Evolutionary conservation across 2,329 filamentous ascomycete genomes (phyloP), one percentile per base, ranked within the genome.

Genomic region (Phaeophleospora eucalypticola): DNA sequence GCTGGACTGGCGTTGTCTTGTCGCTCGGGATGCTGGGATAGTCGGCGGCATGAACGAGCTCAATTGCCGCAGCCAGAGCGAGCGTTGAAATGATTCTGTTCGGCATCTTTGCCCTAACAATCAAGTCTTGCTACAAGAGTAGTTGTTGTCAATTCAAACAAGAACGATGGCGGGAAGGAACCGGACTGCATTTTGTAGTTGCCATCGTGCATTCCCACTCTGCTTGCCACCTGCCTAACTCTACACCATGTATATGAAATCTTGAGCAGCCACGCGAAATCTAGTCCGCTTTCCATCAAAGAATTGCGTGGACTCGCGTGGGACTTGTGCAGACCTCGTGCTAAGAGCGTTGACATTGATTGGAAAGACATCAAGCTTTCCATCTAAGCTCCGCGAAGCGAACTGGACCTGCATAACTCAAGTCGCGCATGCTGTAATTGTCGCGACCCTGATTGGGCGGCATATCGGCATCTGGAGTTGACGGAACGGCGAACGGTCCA

Each of bases 1-100:
- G 76, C 59, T 80, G 77, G 15, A 72, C 68, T 2, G 77, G 77
- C 1, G 77, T 80, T 2, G 76, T 74, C 62, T 71, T 49, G 53
- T 80, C 77, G 1, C 54, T 35, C 1, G 77, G 77, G 29, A 71
- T 71, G 4, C 69, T 40, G 6, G 76, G 76, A 52, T 71, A 75
- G 43, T 65, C 45, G 40, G 46, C 37, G 27, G 46, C 46, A 15
- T 38, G 37, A 8, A 18, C 70, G 7, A 29, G 24, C 24, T 29
- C 7, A 3, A 63, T 67, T 42, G 51, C 60, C 20, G 20, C 38
- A 12, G 24, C 24, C 24, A 29, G 7, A 6, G 12, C 24, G 24
- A 29, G 12, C 24, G 6, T 6, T 12, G 24, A 7, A 12, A 29
- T 7, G 24, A 12, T 7, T 29, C 24, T 29, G 7, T 7, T 29